Evolutionary conservation across 371 early-diverging fungal genomes (phyloP), one percentile per base, ranked within the genome.

Genomic region (Rhizopus arrhizus): DNA sequence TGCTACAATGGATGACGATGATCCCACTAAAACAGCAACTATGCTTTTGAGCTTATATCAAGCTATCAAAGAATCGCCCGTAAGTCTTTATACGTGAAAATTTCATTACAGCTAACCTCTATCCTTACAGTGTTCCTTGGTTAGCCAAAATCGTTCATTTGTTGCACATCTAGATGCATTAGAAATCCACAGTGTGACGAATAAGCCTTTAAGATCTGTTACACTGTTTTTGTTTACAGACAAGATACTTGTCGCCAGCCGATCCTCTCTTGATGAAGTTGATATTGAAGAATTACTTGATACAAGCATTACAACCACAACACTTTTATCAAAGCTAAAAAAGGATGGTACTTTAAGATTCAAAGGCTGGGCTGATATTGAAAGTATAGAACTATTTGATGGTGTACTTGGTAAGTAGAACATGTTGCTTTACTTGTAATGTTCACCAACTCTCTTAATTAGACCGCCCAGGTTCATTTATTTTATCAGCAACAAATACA

Each of bases 331-430:
- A 9, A 33, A 22, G 15, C 10, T 56, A 15, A 56, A 69, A 31
- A 48, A 43, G 15, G 56, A 61, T 33, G 40, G 46, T 16, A 11
- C 46, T 9, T 34, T 80, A 15, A 77, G 71, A 47, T 80, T 80
- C 49, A 76, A 69, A 49, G 80, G 78, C 3, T 81, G 81, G 81
- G 66, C 69, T 4, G 81, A 76, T 58, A 66, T 81, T 36, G 78
- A 78, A 43, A 71, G 72, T 48, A 64, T 78, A 2, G 77, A 78
- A 15, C 6, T 78, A 3, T 74, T 81, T 45, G 65, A 70, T n/a
- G 81, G 81, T 22, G 60, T 70, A 12, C n/a, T 56, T 57, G 75
- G 75, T 75, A 63, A 29, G 22, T 15, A 35, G 28, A n/a, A 10
- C 31, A 10, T n/a, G 13, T 35, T 29, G 7, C n/a, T n/a, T 41